Evolutionary conservation across 257 asterid genomes (phyloP), one percentile per base, ranked within the genome.

Genomic region (Orobanche coerulescens): DNA sequence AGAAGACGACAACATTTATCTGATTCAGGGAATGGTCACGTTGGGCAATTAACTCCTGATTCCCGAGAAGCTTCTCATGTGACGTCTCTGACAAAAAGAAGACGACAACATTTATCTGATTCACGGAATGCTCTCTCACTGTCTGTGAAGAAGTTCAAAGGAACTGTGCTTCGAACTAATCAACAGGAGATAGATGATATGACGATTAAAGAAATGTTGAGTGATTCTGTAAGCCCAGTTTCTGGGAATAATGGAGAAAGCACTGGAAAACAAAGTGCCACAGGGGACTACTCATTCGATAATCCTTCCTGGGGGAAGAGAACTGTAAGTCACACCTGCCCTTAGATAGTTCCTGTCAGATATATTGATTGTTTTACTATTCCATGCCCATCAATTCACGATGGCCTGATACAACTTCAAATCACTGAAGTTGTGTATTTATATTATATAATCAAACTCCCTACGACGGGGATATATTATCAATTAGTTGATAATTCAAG

Each of bases 241-340:
- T 56, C 75, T 58, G 73, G 58, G 43, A 55, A 16, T 51, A 26
- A 57, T 49, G 61, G 62, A 39, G 63, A 71, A 25, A 52, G 52
- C 44, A 14, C 77, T 39, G 62, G 68, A 30, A 64, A 59, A 33
- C 72, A 33, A 61, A 49, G 66, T 50, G 67, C 55, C 63, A 47
- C 69, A 22, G 61, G 39, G 66, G 82, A 78, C 56, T 77, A 44
- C 60, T 68, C 73, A 15, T 47, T 83, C 15, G 46, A 58, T 34
- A 64, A 61, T 58, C 66, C 66, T 71, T 65, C 82, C 44, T 52
- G 71, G 81, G 81, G 74, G 52, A 79, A 74, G 67, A 73, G 70
- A 70, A 47, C 69, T 74, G 95, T 87, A 71, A 82, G 92, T 73
- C 47, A 14, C 61, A 62, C 60, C 43, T 70, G 34, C 62, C 46